phyloP scores from a whole-genome alignment of 768 basidiomycete genomes.

The Termitomyces sp. region DNA sequence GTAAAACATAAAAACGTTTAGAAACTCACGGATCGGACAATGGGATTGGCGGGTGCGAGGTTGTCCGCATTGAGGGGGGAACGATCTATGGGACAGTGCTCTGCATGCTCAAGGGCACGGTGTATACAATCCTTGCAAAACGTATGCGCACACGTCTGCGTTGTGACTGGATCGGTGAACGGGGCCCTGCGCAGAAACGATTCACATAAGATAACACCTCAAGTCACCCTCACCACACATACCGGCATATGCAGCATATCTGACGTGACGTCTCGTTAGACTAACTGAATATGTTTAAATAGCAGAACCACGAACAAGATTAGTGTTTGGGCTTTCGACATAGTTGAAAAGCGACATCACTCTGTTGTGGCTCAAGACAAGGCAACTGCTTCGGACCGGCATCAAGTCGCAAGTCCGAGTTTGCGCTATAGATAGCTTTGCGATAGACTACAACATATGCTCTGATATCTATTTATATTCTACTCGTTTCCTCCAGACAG shows the following conservation, averaged over 20 bases:
- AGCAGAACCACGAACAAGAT: slow-evolving; percentile 42
- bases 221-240: slow-evolving; percentile 4
- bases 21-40: slow-evolving; percentile 64
- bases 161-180: slow-evolving; percentile 71
- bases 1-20: background rate
- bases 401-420: background rate
- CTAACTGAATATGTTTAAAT: background rate
- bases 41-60: slow-evolving; percentile 61
- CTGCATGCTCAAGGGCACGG: slow-evolving; percentile 59
- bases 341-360: slow-evolving; percentile 49
- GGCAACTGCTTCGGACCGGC: background rate
- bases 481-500: no score
- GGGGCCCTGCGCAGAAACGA: slow-evolving; percentile 40
- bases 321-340: slow-evolving; percentile 55
- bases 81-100: slow-evolving; percentile 83
- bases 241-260: slow-evolving; percentile 81
- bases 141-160: slow-evolving; percentile 74
- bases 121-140: slow-evolving; percentile 82
- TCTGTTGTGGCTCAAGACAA: slow-evolving; percentile 1
- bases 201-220: background rate
- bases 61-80: slow-evolving; percentile 55
- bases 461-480: no score
- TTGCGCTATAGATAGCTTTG: background rate
- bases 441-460: background rate
- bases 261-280: slow-evolving; percentile 17